Evolutionary conservation across 75 land plant genomes (phyloP), one percentile per base, ranked within the genome.

Genomic region (Larix kaempferi): DNA sequence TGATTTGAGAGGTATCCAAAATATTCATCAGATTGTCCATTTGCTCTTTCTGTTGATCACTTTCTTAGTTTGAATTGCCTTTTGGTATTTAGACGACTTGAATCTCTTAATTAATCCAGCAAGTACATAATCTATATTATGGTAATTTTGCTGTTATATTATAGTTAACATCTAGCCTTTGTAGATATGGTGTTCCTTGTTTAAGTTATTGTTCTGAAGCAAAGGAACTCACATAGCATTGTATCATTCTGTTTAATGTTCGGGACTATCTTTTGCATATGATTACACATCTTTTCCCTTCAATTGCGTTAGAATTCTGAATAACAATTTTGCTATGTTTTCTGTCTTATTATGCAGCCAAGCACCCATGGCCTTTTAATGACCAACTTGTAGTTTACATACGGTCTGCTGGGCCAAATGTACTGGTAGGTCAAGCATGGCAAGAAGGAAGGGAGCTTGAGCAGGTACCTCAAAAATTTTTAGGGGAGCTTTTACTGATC

Each of bases 371-470:
- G 88, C 95, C 95, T 57, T 90, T 95, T 49, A 73, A 88, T 57
- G 92, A 92, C 73, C 75, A 82, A 14, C 73, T 90, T 65, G 89
- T 89, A 12, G 76, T 91, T 60, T 95, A 95, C 52, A 76, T 95
- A 56, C 98, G 98, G 26, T 85, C 86, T 59, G 91, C 81, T 26
- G 98, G 98, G 56, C 98, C 95, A 15, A 95, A 93, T 41, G 89
- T 95, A 0, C 22, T 86, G 26, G 91, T 92, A 1, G 95, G 95
- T 63, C 93, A 95, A 80, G 89, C 86, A 54, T 95, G 98, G 98
- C 87, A 87, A 77, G 92, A 91, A 81, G 89, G 92, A 2, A 73
- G 57, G 62, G 81, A 77, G 6, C 39, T 88, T 69, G 87, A 88
- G 79, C 87, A 92, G 56, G 81, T 89, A 26, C 98, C 93, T 17